A percentile compares a stretch with the other conserved stretches of the same genome.
Conservation (phyloP, 768 basidiomycete genomes). For the Neoboletus magnificus region DNA sequence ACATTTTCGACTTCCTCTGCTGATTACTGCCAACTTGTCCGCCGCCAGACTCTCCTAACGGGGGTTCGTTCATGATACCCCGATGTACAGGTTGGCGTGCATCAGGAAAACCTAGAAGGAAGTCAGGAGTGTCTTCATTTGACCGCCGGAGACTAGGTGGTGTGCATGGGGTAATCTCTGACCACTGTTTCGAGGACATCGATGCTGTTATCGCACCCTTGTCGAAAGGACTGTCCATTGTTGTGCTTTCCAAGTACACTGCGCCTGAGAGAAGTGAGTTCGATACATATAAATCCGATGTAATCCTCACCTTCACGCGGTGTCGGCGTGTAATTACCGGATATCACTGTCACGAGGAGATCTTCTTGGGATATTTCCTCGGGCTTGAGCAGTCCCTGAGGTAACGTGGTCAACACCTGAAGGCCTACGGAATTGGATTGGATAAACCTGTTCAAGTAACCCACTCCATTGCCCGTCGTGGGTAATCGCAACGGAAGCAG, state of each 20-base stretch:
- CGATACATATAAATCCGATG: background rate
- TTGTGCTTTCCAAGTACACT: background rate
- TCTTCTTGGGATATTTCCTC: background rate
- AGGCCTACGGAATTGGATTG: too few species aligned
- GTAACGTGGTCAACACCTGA: background rate
- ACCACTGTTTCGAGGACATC: background rate
- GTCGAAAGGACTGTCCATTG: background rate
- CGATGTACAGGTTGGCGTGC: background rate
- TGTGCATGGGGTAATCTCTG: background rate
- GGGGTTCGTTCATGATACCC: background rate
- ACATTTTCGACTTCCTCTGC: conserved; percentile 46
- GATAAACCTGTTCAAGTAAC: conserved; percentile 5
- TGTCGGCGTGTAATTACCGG: background rate
- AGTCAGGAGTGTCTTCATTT: too few species aligned
- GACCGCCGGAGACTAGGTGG: background rate
- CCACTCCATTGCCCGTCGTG: conserved; percentile 11
- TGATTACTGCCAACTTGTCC: too few species aligned
- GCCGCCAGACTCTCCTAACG: too few species aligned
- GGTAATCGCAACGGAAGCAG: conserved; percentile 6
- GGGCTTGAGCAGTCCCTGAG: background rate
- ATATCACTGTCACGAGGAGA: background rate
- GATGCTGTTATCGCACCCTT: background rate
- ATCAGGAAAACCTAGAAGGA: too few species aligned
- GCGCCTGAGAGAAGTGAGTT: background rate
- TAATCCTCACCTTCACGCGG: background rate